phyloP scores from a whole-genome alignment of 768 basidiomycete species.

The Pulveroboletus sp. region DNA sequence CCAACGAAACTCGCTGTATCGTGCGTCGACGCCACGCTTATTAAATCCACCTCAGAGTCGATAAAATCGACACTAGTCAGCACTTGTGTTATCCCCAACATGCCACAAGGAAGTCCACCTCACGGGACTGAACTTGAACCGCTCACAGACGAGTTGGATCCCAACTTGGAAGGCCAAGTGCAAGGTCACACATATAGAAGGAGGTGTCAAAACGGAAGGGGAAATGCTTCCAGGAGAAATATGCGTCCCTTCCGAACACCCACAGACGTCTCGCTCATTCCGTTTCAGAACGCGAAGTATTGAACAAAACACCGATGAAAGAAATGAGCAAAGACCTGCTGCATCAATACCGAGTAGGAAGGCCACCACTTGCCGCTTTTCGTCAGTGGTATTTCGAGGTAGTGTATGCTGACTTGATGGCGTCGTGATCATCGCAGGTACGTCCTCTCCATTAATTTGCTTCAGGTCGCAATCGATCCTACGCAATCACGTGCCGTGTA shows the following conservation, averaged over 20 bases:
- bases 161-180: too few species aligned
- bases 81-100: neutral
- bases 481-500: too few species aligned
- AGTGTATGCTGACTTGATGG: neutral
- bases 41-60: too few species aligned
- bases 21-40: neutral
- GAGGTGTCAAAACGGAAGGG: slow-evolving; percentile 2
- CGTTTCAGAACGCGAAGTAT: neutral
- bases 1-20: neutral
- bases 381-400: too few species aligned
- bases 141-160: neutral
- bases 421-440: neutral
- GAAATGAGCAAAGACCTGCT: neutral
- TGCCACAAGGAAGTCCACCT: neutral
- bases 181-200: too few species aligned
- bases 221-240: slow-evolving; percentile 5
- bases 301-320: neutral
- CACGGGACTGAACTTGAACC: slow-evolving; percentile 10
- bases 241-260: slow-evolving; percentile 11
- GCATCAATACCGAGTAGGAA: too few species aligned
- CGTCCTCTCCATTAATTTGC: neutral
- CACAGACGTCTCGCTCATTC: neutral
- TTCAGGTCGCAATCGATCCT: too few species aligned
- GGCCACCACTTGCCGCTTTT: neutral
- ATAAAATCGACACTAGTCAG: too few species aligned